Percentiles rank a stretch among this genome's conserved stretches.
Conservation (phyloP, 768 basidiomycete species). For the Grammothele lineata region DNA sequence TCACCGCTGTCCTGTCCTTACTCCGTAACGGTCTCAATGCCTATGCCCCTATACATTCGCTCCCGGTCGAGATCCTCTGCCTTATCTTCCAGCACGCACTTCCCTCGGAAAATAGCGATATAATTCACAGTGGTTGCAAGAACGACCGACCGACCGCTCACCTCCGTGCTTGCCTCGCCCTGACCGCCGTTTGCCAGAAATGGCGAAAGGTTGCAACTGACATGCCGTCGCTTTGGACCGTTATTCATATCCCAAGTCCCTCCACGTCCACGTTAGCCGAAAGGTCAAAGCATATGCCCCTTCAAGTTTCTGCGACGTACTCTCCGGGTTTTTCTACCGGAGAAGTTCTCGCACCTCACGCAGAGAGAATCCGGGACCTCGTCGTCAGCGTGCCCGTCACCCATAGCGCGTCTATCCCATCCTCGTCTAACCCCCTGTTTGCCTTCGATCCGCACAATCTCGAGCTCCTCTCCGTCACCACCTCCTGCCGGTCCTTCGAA, state of each 20-base stretch:
- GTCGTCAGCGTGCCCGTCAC: neutral
- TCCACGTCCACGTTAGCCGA: neutral
- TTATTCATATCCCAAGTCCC: neutral
- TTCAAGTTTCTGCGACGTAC: conserved; percentile 5
- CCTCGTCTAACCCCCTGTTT: neutral
- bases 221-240: conserved; percentile 10
- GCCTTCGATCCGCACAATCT: conserved; percentile 1
- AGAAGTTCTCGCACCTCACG: neutral
- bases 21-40: conserved; percentile 6
- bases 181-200: conserved; percentile 8
- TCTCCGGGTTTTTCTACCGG: neutral
- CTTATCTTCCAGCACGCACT: conserved; percentile 8
- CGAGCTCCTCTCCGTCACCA: conserved; percentile 6
- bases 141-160: no score
- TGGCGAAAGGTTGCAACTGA: conserved; percentile 9
- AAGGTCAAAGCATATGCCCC: conserved; percentile 7
- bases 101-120: neutral
- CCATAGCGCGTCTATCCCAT: neutral
- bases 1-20: no score
- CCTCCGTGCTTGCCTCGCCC: neutral
- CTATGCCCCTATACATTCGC: conserved; percentile 3
- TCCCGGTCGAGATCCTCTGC: conserved; percentile 11
- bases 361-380: conserved; percentile 3
- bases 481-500: conserved; percentile 5
- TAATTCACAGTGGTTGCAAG: no score